Base-by-base conservation (phyloP, 495 filamentous ascomycete genomes). In the Penicillium pulvis region DNA sequence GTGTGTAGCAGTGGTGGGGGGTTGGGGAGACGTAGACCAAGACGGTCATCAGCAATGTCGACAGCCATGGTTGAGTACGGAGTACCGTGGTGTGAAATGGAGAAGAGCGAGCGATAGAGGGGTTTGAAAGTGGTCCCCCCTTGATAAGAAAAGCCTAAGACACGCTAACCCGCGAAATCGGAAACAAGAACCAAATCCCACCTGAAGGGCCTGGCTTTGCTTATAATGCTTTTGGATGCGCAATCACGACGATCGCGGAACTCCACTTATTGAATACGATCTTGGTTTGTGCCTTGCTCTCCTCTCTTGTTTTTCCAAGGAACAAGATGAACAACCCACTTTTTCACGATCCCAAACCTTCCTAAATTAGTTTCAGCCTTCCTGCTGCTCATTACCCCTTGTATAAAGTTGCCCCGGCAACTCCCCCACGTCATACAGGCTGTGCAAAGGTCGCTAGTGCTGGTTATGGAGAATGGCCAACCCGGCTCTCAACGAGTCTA, bases 1-100 rank as follows among this genome's bases (percentile, higher is more conserved):
- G 85, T 88, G 59, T 90, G 88, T 14, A 93, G 77, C 35, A 86
- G 82, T 26, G 88, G 89, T 33, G 89, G 89, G 28, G 87, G 85
- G 42, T 85, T 83, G 12, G 87, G 87, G 35, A 90, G 79, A 19
- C 75, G 75, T 3, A 79, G 64, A 46, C 67, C 66, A 20, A 62
- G 61, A 44, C 66, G 72, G 57, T 75, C 69, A 43, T 71, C 67
- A 30, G 61, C 53, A 53, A 78, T 52, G 48, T 75, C 64, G 64
- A 76, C 63, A 35, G 72, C 63, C 75, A 78, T 78, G 44, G 49
- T 71, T 44, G 7, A 20, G 31, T 44, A 8, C 39, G 42, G 31
- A 24, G 17, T n/a, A 46, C 7, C 42, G 46, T 12, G 16, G 24
- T 46, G 57, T 24, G 48, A 43, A 51, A 31, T 48, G 45, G 28